These are phyloP conservation scores for Zasmidium citrigriseum DNA, from an alignment of 2,329 filamentous ascomycete species.

Conservation along the genomic window DNA sequence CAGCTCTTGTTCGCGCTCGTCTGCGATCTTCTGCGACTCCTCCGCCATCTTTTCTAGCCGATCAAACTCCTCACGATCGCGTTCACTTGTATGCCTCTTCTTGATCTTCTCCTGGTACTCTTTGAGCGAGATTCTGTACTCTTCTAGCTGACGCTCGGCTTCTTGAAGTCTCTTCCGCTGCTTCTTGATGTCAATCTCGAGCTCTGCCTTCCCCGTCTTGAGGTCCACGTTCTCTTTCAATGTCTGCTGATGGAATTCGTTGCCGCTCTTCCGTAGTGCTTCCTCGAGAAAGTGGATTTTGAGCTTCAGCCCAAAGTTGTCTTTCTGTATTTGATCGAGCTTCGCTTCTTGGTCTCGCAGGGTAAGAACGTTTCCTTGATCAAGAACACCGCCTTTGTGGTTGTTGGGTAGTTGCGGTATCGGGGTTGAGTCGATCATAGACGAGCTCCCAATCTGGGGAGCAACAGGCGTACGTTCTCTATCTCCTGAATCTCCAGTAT, in stretches of 20 bases:
- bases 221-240: slow-evolving; percentile 94
- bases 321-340: slow-evolving; percentile 95
- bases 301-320: slow-evolving; percentile 94
- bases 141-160: slow-evolving; percentile 84
- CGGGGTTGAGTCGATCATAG: slow-evolving; percentile 75
- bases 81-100: slow-evolving; percentile 69
- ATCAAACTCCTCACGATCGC: slow-evolving; percentile 63
- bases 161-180: slow-evolving; percentile 81
- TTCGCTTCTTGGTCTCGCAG: slow-evolving; percentile 90
- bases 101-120: slow-evolving; percentile 82
- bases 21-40: slow-evolving; percentile 40
- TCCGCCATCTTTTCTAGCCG: slow-evolving; percentile 47
- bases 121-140: slow-evolving; percentile 76
- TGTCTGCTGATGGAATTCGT: slow-evolving; percentile 84
- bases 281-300: slow-evolving; percentile 98
- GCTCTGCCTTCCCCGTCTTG: slow-evolving; percentile 87
- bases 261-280: slow-evolving; percentile 80
- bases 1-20: slow-evolving; percentile 46
- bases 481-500: slow-evolving; percentile 63
- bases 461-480: slow-evolving; percentile 72
- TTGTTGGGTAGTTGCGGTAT: slow-evolving; percentile 66
- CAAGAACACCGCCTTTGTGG: slow-evolving; percentile 65
- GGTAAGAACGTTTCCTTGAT: slow-evolving; percentile 87
- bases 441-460: slow-evolving; percentile 70
- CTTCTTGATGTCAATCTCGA: slow-evolving; percentile 81